Base-by-base conservation (phyloP, 257 asterid species). In the Solanum arcanum region DNA sequence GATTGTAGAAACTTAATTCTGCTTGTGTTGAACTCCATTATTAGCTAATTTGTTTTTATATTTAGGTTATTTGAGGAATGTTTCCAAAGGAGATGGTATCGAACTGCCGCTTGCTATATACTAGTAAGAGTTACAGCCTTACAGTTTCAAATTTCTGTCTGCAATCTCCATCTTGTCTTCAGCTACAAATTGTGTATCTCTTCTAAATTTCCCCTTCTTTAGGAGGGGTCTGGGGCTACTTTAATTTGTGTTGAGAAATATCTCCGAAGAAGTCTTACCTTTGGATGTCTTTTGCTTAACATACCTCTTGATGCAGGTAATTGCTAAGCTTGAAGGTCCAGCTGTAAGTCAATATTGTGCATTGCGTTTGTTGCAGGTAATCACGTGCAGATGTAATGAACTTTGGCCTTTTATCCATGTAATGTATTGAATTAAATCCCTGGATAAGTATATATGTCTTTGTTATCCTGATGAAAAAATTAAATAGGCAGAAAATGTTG, bases 261-360 rank as follows among this genome's bases (percentile, higher is more conserved):
- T 91, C 85, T 29, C 37, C 18, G 46, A 10, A 12, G 44, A 81
- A 81, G 27, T 80, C 3, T 2, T 47, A 81, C 69, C 44, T 81
- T 47, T 69, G 83, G 35, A 69, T 83, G 52, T 85, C 89, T 88
- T 88, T 84, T 76, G 75, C 90, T 78, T 80, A 74, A 84, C 90
- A 77, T 66, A 84, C 86, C 56, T 86, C 88, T 90, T 89, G 90
- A 88, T 87, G 85, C 95, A 97, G 99, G 99, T 97, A 88, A 97
- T 97, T 87, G 99, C 98, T 59, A 97, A 97, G 92, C 99, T 97
- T 90, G 99, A 97, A 92, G 97, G 99, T 90, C 95, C 98, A 83
- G 97, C 98, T 88, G 99, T 95, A 88, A 97, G 99, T 89, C 99
- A 97, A 87, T 94, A 94, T 88, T 96, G 96, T 91, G 99, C 99